Conservation (phyloP, 2,329 filamentous ascomycete species). For the Tolypocladium album region DNA sequence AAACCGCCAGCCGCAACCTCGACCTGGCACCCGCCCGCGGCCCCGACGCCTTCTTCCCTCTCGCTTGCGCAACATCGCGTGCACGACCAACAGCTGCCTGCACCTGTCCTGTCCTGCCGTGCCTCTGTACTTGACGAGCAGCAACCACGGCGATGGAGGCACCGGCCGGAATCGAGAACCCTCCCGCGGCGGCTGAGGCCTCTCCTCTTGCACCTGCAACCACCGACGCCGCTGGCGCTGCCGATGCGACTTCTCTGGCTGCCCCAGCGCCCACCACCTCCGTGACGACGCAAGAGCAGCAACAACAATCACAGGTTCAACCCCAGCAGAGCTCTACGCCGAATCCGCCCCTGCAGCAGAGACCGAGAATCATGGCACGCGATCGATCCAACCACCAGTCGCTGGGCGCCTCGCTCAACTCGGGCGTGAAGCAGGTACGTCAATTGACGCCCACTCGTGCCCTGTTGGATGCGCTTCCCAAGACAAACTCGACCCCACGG, state of each 20-base stretch:
- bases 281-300: neutral
- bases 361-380: conserved; percentile 23
- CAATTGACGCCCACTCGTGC: neutral
- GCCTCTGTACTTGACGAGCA: neutral
- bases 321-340: conserved; percentile 5
- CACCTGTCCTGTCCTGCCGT: neutral
- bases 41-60: neutral
- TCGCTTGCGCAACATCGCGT: neutral
- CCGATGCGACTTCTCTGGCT: neutral
- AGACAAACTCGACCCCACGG: neutral
- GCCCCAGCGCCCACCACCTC: neutral
- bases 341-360: conserved; percentile 13
- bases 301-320: conserved; percentile 7
- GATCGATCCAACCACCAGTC: conserved; percentile 54
- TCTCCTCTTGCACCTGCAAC: neutral
- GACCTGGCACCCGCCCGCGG: neutral
- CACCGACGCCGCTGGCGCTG: neutral
- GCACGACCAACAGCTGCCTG: neutral
- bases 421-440: conserved; percentile 57
- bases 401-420: conserved; percentile 53
- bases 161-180: neutral
- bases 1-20: neutral
- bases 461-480: conserved; percentile 1
- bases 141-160: neutral
- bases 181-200: neutral